phyloP scores from a whole-genome alignment of 1,284 basidiomycete species.

The Naganishia sp. region DNA sequence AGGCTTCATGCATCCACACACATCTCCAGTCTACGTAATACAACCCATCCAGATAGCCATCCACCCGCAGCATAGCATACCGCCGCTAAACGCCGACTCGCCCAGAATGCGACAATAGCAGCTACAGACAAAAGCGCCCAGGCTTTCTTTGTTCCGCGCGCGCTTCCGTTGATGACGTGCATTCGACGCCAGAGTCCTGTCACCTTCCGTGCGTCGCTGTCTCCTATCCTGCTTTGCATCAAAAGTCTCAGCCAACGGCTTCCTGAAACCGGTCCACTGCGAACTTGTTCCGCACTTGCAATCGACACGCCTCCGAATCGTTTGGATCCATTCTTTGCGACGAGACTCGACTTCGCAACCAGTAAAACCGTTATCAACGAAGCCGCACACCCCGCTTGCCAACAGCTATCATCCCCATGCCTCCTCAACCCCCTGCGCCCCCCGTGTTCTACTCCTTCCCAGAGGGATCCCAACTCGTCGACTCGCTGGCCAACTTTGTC shows the following conservation, averaged over 20 bases:
- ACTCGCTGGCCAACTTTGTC: constrained; percentile 79
- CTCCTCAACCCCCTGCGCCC: constrained; percentile 55
- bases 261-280: no score
- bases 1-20: constrained; percentile 6
- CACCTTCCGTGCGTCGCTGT: background rate
- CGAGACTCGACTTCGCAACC: background rate
- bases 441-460: constrained; percentile 79
- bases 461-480: constrained; percentile 61
- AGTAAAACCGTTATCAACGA: background rate
- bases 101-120: no score
- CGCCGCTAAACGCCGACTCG: constrained; percentile 6
- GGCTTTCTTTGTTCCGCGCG: background rate
- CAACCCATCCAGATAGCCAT: background rate
- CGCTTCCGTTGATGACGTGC: no score
- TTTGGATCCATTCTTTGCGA: background rate
- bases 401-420: constrained; percentile 39
- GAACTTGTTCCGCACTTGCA: no score
- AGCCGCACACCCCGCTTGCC: background rate
- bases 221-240: background rate
- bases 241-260: background rate
- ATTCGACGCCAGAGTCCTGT: background rate
- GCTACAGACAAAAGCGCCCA: no score
- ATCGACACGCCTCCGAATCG: background rate
- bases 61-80: background rate
- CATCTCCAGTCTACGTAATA: background rate